Evolutionary conservation across 108 stramenopile genomes (phyloP), one percentile per base, ranked within the genome.

Genomic region (Cyclostephanos tholiformis): DNA sequence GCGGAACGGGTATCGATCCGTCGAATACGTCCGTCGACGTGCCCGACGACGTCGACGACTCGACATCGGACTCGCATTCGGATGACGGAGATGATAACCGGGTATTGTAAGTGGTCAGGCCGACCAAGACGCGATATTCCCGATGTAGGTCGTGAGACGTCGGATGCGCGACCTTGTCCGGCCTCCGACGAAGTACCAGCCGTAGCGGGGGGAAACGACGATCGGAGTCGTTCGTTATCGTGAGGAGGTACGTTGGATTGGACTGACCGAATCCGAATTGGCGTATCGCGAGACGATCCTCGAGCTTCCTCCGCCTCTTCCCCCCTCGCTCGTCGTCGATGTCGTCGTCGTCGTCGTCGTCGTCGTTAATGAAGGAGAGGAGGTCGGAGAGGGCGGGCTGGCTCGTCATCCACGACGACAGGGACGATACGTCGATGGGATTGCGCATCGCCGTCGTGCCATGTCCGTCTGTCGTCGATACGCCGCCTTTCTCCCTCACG

Each of bases 81-180:
- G 67, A 63, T 25, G 97, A 79, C 4, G 90, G 87, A 65, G 74
- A 69, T 51, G 97, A 70, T 77, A 99, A 80, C 98, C 97, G 26
- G 97, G 74, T 72, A 74, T 95, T 95, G 85, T 95, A 79, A 17
- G 43, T 58, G 6, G 69, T 65, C 19, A 99, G 78, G 2, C 92
- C 89, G 66, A 75, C 73, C 61, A 98, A 71, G 2, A 97, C 96
- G n/a, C 83, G 85, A 74, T 82, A 99, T 82, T 99, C 97, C 29
- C 98, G 77, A 73, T 97, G 94, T n/a, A 98, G 72, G 12, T 95
- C 95, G 84, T 99, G 98, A 12, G 98, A 97, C 8, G 97, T 73
- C 97, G 94, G 29, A 98, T 72, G 16, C 94, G 94, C 83, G 97
- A 97, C n/a, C 97, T 95, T 6, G 97, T 94, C 14, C 83, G 83